Evolutionary conservation across 176 grass and related monocot genomes (phyloP), one percentile per base, ranked within the genome.

Genomic region (Phoenix dactylifera): DNA sequence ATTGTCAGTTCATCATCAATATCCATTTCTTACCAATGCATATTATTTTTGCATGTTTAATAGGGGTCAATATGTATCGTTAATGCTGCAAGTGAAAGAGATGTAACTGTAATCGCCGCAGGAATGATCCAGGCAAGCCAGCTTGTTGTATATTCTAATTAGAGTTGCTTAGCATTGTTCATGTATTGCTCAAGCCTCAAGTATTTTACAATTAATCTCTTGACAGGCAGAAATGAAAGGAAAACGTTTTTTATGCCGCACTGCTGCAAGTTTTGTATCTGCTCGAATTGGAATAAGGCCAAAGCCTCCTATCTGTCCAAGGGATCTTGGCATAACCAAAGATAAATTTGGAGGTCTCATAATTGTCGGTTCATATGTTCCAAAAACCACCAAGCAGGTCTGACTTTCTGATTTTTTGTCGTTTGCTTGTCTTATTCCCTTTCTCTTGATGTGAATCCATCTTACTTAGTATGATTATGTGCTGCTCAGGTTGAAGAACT

Each of bases 351-450:
- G 91, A 74, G 91, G 92, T 62, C 92, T 96, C 57, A 90, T 90
- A 74, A 69, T 96, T 77, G 92, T 96, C 44, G 92, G 92, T 68
- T 96, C 92, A 24, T 90, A 96, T 77, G 92, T 96, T 60, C 92
- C 92, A 52, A 96, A 96, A 85, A 96, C 92, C 63, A 96, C 92
- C 52, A 96, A 96, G 68, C 86, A 96, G 87, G 86, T 90, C n/a
- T 58, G 56, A 52, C 24, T 60, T 60, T 69, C 26, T 67, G 18
- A 56, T 0, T 5, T 69, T 65, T 51, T 50, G 51, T 64, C 20
- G 15, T 59, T 35, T 28, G 7, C 50, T 58, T 0, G 2, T 59
- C 59, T 5, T 65, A 3, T 69, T 72, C 50, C 50, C 3, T n/a
- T 25, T 60, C 24, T 26, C 60, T 62, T 26, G n/a, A 54, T 49